Base-by-base conservation (phyloP, 192 early-diverging fungal genomes). In the Rhizoclosmatium sp. region DNA sequence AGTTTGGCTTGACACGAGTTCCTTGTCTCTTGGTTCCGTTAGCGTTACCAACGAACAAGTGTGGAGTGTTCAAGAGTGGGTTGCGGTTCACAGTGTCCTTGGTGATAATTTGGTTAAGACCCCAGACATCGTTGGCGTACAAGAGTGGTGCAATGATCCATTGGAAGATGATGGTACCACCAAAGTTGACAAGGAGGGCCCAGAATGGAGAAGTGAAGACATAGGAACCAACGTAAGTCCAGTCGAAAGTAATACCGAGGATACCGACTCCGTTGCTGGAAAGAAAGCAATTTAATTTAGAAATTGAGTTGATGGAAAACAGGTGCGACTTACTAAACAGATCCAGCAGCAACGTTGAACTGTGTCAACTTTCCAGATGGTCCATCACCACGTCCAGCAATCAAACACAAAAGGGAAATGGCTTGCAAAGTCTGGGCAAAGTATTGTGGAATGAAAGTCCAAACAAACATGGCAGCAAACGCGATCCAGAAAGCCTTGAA, bases 401-500 rank as follows among this genome's bases (percentile, higher is more conserved):
- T 23, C 64, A 65, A 65, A 39, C 64, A 65, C 16, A 65, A 23
- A 10, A 39, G 16, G 10, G 64, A 65, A 10, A 65, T 39, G 12
- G 64, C 12, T 65, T 65, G 64, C 14, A 65, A 39, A 21, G 40
- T 39, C 10, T 16, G 64, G n/a, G 40, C 40, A 39, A 65, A 48
- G 44, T 62, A 78, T 3, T 64, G 44, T 5, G 79, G 78, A 39
- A 85, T 48, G 31, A 16, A 81, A 4, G 65, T 76, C 14, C 71
- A 84, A 12, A 79, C 12, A 61, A 61, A 61, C 73, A 82, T 82
- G 10, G 58, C 76, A 0, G 48, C 54, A 59, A 67, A 58, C 21
- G 82, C 73, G 46, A 83, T 67, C 82, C 82, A 83, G 67, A 83
- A 83, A 49, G 75, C 14, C 47, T 60, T 60, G 41, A 60, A 60